phyloP scores from a whole-genome alignment of 345 rosid species.

The Barbarea vulgaris region DNA sequence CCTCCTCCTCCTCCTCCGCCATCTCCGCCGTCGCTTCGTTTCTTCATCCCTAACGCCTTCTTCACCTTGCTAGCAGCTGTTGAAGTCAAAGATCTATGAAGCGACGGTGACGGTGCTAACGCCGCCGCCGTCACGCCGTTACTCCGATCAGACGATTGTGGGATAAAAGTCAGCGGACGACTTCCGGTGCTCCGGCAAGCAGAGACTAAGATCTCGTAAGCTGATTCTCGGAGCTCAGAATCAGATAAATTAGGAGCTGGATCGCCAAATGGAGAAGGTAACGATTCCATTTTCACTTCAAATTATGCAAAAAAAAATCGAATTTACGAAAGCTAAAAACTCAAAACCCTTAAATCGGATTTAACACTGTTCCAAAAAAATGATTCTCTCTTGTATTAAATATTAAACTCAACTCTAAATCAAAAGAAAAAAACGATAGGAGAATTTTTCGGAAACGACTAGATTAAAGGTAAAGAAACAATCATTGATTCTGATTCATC shows the following conservation, averaged over 20 bases:
- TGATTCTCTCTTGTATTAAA: not conserved
- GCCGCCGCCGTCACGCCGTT: conserved; percentile 19
- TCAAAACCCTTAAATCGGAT: not conserved
- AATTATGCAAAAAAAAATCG: not conserved
- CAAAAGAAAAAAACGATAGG: not conserved
- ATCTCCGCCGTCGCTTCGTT: conserved; percentile 32
- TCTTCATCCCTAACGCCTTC: conserved; percentile 89
- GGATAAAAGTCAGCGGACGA: conserved; percentile 66
- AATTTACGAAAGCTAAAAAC: not conserved
- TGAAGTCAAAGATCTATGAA: conserved; percentile 81
- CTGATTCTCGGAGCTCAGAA: conserved; percentile 80
- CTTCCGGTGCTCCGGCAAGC: conserved; percentile 74
- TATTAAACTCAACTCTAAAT: not conserved
- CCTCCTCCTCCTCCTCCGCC: conserved; percentile 40
- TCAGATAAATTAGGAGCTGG: conserved; percentile 56
- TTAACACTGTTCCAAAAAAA: not conserved
- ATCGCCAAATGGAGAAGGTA: conserved; percentile 62
- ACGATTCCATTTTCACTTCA: conserved; percentile 35
- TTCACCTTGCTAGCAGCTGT: conserved; percentile 90
- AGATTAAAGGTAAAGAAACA: conserved; percentile 3
- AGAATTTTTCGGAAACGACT: not conserved
- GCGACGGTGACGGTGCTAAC: conserved; percentile 43
- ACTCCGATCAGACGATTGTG: conserved; percentile 49
- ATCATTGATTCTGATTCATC: conserved; percentile 15
- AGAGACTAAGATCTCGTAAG: conserved; percentile 88